These are phyloP conservation scores for Phialophora tarda DNA, from an alignment of 2,329 filamentous ascomycete species.

Conservation along the genomic window DNA sequence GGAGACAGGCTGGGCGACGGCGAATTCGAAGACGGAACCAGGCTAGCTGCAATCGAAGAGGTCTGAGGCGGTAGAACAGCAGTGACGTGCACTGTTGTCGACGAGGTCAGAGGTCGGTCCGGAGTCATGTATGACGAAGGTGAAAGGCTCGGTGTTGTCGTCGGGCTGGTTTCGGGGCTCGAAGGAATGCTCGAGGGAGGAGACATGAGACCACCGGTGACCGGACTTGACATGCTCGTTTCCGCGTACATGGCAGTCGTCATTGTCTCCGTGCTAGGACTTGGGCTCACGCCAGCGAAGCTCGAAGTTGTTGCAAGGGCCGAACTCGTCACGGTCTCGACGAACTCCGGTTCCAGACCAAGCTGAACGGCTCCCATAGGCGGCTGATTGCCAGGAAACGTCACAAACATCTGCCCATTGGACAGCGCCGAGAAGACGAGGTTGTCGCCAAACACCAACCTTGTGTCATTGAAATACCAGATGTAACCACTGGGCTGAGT, in stretches of 20 bases:
- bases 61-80: neutral
- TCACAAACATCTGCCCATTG: slow-evolving; percentile 18
- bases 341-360: slow-evolving; percentile 16
- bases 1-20: neutral
- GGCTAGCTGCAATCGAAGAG: neutral
- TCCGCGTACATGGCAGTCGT: neutral
- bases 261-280: neutral
- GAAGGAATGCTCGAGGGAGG: neutral
- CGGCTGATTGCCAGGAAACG: slow-evolving; percentile 19
- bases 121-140: neutral
- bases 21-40: neutral
- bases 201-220: neutral
- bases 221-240: neutral
- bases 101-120: neutral
- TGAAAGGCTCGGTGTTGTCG: neutral
- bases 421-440: slow-evolving; percentile 16
- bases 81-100: neutral
- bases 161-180: neutral
- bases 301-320: slow-evolving; percentile 5
- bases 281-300: neutral
- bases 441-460: slow-evolving; percentile 22
- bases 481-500: slow-evolving; percentile 5
- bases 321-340: slow-evolving; percentile 12
- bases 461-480: slow-evolving; percentile 25
- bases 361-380: slow-evolving; percentile 21